These are phyloP conservation scores for Bidens hawaiensis DNA, from an alignment of 140 eudicot genomes.

Conservation along the genomic window DNA sequence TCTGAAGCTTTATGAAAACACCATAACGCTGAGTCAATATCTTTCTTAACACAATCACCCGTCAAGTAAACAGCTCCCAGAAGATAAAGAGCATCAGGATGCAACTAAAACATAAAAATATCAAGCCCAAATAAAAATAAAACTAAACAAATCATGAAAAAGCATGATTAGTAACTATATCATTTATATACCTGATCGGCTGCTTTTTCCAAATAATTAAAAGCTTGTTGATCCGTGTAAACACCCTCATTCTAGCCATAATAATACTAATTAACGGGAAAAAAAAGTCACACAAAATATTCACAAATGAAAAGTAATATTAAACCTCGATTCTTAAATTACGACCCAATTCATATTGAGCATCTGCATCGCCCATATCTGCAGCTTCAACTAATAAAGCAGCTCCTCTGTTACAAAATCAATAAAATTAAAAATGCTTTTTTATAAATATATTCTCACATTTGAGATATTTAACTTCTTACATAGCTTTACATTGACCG, in stretches of 20 bases:
- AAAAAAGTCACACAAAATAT: background rate
- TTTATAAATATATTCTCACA: background rate
- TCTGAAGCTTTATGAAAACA: conserved; percentile 94
- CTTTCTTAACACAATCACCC: conserved; percentile 86
- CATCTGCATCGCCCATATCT: conserved; percentile 93
- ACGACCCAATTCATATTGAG: conserved; percentile 78
- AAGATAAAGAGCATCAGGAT: conserved; percentile 88
- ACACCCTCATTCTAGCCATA: conserved; percentile 64
- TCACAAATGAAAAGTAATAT: background rate
- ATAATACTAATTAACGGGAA: background rate
- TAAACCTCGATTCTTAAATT: conserved; percentile 64
- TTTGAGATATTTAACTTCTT: conserved; percentile 22
- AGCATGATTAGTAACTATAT: background rate
- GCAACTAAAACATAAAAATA: conserved; percentile 48
- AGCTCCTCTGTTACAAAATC: conserved; percentile 58
- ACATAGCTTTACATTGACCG: conserved; percentile 90
- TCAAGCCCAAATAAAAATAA: conserved; percentile 7
- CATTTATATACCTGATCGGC: conserved; percentile 61
- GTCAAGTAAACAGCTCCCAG: conserved; percentile 84
- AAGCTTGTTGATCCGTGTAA: conserved; percentile 78
- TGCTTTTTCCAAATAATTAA: conserved; percentile 80
- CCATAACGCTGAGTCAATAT: conserved; percentile 74
- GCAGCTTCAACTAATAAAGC: conserved; percentile 96
- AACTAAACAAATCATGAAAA: background rate
- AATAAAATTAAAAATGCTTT: background rate